Base-by-base conservation (phyloP, 495 filamentous ascomycete genomes). In the Penicillium tannophilum region DNA sequence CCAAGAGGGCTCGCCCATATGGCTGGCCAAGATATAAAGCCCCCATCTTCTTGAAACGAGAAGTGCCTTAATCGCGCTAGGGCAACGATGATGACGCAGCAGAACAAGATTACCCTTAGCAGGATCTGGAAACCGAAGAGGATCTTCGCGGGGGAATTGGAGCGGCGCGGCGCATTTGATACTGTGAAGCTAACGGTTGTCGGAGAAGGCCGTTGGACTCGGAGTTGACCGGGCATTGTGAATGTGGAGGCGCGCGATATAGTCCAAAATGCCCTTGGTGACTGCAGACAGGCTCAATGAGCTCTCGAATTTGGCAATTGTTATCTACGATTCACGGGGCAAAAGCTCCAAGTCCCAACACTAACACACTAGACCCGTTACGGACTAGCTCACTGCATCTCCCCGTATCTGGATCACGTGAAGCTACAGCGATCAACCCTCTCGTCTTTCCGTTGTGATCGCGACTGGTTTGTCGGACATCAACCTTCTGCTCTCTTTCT, bases 121-220 rank as follows among this genome's bases (percentile, higher is more conserved):
- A 82, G 58, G 56, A 84, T 67, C 57, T 85, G 65, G 51, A 79
- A 51, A 52, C 75, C 63, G 55, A 82, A 81, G 43, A 83, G 67
- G 55, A 84, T 60, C 60, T 84, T 85, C 43, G 84, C 77, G 6
- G 82, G 75, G 55, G 86, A 71, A 45, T 83, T 89, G 1, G 72
- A 73, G 23, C 78, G 84, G 12, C 78, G 66, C 10, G 79, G 82
- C 56, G 82, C 82, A 64, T 90, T 93, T 56, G 91, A 92, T 50
- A 94, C 88, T 49, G 88, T 91, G 78, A 90, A 95, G 64, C 89
- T 88, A 62, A 86, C 85, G n/a, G 91, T 93, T 23, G 91, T 92
- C 42, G 91, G 88, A 36, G 91, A 93, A 47, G 91, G 90, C 50
- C 88, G 88, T 64, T 84, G 84, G 52, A 84, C 83, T 58, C 79